Evolutionary conservation across 768 basidiomycete genomes (phyloP), one percentile per base, ranked within the genome.

Genomic region (Albatrellus ellisii): DNA sequence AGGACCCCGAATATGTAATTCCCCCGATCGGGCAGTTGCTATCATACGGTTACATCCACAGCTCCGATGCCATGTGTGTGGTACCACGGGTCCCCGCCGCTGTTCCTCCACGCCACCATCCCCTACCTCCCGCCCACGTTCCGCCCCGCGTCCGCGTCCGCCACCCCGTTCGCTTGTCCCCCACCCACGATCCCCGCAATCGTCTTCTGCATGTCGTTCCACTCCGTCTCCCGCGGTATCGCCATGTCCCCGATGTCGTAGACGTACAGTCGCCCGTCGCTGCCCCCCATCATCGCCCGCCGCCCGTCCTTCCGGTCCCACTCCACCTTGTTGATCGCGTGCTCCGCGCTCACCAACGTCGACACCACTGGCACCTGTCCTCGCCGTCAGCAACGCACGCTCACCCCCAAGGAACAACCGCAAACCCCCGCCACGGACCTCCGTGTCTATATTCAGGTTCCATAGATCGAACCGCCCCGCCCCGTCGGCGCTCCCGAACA

Each of bases 381-480:
- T n/a, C 28, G 15, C 12, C 18, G 36, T 46, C 14, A 48, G 20
- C 15, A 25, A n/a, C 18, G 34, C 25, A 6, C 20, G 20, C 20
- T 26, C 41, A 39, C 0, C 40, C 26, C 7, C 8, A 36, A 24
- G 17, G 38, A 8, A 15, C 33, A 22, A 17, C 20, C 15, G 38
- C 34, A 28, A 6, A 6, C 10, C 15, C 35, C 15, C 22, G 20
- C 24, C 32, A 66, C 79, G 45, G 56, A 91, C 94, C 76, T 99
- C 95, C 4, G 87, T 89, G 51, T 98, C 94, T n/a, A 70, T 65
- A 59, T 98, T 99, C 56, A 99, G 60, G 60, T 99, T 98, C 95
- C 95, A 99, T 28, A 99, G 56, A 54, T 97, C 89, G 59, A 99
- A 97, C 59, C 82, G 85, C 20, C 92, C 95, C 2, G 86, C 83